A percentile compares a stretch with the other conserved stretches of the same genome.
These are phyloP conservation scores for Calonectria hongkongensis DNA, from an alignment of 2,329 filamentous ascomycete species.

Conservation along the genomic window DNA sequence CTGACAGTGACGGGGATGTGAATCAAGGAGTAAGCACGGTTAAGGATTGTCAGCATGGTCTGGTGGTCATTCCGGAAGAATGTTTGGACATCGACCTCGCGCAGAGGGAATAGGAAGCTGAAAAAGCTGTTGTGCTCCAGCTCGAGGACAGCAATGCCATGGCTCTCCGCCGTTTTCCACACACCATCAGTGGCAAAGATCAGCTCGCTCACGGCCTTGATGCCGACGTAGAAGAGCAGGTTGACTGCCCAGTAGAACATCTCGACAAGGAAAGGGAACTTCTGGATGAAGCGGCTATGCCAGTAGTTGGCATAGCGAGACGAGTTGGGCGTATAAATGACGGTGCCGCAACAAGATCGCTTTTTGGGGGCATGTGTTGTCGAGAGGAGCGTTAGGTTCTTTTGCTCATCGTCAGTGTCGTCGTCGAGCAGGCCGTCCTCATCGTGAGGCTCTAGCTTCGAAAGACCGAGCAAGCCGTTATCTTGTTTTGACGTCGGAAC, in stretches of 20 bases:
- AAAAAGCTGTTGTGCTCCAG: conserved; percentile 71
- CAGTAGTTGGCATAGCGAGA: conserved; percentile 76
- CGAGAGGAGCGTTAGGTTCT: conserved; percentile 37
- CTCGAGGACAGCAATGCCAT: conserved; percentile 73
- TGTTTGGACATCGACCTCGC: conserved; percentile 71
- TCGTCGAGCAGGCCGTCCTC: conserved; percentile 46
- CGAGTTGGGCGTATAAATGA: conserved; percentile 74
- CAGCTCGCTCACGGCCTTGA: conserved; percentile 53
- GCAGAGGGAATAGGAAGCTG: conserved; percentile 71
- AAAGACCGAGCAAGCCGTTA: conserved; percentile 50
- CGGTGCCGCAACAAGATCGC: conserved; percentile 69
- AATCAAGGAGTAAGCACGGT: conserved; percentile 75
- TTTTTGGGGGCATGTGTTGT: conserved; percentile 65
- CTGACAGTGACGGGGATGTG: conserved; percentile 77
- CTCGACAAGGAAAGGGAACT: conserved; percentile 81
- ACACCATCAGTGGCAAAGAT: conserved; percentile 65
- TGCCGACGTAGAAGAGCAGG: conserved; percentile 73
- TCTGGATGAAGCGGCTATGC: conserved; percentile 78
- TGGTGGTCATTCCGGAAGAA: conserved; percentile 75
- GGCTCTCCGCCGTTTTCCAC: conserved; percentile 73
- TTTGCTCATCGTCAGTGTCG: conserved; percentile 49
- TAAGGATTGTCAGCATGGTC: conserved; percentile 71
- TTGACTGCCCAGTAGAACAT: conserved; percentile 85
- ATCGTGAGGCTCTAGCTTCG: conserved; percentile 50
- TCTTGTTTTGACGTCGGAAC: conserved; percentile 48